Percentiles rank a stretch among this genome's conserved stretches.
Conservation (phyloP, 441 rosid genomes). For the Populus tomentosa region DNA sequence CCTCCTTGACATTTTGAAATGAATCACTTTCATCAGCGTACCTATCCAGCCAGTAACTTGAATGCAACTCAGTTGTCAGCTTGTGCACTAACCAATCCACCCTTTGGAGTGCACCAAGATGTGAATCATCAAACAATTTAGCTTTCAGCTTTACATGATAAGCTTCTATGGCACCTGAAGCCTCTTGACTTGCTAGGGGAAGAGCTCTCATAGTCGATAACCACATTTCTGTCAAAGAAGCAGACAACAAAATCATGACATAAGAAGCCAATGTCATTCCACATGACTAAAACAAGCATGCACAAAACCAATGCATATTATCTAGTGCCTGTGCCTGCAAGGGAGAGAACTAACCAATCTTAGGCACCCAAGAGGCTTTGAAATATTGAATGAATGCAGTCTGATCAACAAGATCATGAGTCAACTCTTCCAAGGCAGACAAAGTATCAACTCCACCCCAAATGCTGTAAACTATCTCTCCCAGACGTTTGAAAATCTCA, state of each 20-base stretch:
- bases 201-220: slow-evolving; percentile 66
- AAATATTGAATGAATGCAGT: slow-evolving; percentile 68
- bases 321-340: background rate
- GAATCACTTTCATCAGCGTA: slow-evolving; percentile 91
- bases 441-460: slow-evolving; percentile 56
- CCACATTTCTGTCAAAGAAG: slow-evolving; percentile 72
- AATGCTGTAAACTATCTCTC: slow-evolving; percentile 57
- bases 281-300: background rate
- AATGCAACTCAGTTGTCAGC: slow-evolving; percentile 85
- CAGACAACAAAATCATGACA: slow-evolving; percentile 1
- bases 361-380: slow-evolving; percentile 78
- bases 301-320: background rate
- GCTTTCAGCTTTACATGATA: slow-evolving; percentile 88
- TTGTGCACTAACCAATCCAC: slow-evolving; percentile 97
- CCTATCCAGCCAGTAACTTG: slow-evolving; percentile 90
- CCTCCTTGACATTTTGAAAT: slow-evolving; percentile 81
- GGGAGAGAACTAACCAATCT: slow-evolving; percentile 63
- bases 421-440: slow-evolving; percentile 52
- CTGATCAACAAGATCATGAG: slow-evolving; percentile 77
- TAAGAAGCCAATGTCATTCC: background rate
- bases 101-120: slow-evolving; percentile 85
- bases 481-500: slow-evolving; percentile 73
- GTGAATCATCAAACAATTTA: slow-evolving; percentile 84
- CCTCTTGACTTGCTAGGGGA: slow-evolving; percentile 96
- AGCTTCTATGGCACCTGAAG: slow-evolving; percentile 93